Evolutionary conservation across 805 yeast genomes (phyloP).

Genomic region (Hanseniaspora jakobsenii): DNA sequence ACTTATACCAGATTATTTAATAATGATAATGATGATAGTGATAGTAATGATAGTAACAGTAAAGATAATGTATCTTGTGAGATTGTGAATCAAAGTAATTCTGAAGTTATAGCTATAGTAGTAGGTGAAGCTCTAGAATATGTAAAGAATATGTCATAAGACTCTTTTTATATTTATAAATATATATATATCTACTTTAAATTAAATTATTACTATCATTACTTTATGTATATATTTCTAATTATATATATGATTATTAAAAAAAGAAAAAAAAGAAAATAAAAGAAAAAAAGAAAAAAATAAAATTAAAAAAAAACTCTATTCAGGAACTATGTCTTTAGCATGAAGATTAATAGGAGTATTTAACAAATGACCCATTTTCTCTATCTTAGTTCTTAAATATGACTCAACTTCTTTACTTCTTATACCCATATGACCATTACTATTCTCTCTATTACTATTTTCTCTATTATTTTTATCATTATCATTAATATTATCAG

Average conservation of each 20-base stretch:
- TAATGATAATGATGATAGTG: slow-evolving; percentile 27
- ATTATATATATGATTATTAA: no score
- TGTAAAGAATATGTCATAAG: neutral
- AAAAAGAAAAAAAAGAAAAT: no score
- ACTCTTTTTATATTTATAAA: no score
- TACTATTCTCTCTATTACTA: neutral
- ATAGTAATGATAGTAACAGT: no score
- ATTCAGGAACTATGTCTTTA: neutral
- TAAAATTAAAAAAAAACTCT: neutral
- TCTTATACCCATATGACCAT: slow-evolving; percentile 49
- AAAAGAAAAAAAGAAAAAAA: no score
- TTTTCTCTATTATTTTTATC: neutral
- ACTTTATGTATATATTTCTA: no score
- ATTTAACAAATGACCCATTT: slow-evolving; percentile 89
- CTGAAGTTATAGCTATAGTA: slow-evolving; percentile 21
- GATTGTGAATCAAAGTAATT: slow-evolving; percentile 30
- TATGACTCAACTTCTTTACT: slow-evolving; percentile 86
- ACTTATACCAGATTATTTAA: slow-evolving; percentile 29
- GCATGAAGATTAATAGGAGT: slow-evolving; percentile 29
- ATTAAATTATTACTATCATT: no score
- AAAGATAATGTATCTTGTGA: slow-evolving; percentile 22
- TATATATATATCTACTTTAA: no score
- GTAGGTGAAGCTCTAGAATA: slow-evolving; percentile 12
- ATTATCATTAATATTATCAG: neutral
- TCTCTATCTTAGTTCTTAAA: slow-evolving; percentile 80